Percentiles rank a stretch among this genome's conserved stretches.
These are phyloP conservation scores for Yamadazyma olivae DNA, from an alignment of 805 yeast genomes.

Conservation along the genomic window DNA sequence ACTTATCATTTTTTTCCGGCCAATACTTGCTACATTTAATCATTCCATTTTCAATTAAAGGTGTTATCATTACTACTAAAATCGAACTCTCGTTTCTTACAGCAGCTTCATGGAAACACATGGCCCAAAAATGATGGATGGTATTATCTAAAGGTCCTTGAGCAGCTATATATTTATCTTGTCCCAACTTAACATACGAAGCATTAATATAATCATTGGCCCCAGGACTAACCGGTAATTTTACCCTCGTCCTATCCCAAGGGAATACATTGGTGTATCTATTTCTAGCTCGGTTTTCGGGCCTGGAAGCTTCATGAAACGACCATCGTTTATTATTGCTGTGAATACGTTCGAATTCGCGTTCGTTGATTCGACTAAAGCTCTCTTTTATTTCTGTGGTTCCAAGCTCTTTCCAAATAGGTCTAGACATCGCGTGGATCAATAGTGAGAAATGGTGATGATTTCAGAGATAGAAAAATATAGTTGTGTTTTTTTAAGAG, in stretches of 20 bases:
- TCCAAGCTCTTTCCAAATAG: slow-evolving; percentile 7
- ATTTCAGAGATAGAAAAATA: too few species aligned
- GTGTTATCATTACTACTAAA: slow-evolving; percentile 44
- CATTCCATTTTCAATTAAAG: slow-evolving; percentile 44
- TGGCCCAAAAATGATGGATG: slow-evolving; percentile 46
- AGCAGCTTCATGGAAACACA: slow-evolving; percentile 36
- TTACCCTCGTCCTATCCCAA: slow-evolving; percentile 35
- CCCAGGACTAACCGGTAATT: slow-evolving; percentile 16
- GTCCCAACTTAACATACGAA: slow-evolving; percentile 22
- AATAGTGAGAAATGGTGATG: background rate
- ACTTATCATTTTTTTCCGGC: slow-evolving; percentile 23
- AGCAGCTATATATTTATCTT: slow-evolving; percentile 53
- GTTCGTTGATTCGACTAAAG: slow-evolving; percentile 10
- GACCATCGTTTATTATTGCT: slow-evolving; percentile 5
- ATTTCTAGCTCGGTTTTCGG: slow-evolving; percentile 18
- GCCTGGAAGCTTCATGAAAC: slow-evolving; percentile 4
- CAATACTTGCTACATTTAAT: slow-evolving; percentile 44
- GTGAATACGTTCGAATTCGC: slow-evolving; percentile 13
- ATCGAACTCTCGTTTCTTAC: slow-evolving; percentile 21
- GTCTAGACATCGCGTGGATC: background rate
- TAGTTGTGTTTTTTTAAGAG: too few species aligned
- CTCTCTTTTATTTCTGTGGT: slow-evolving; percentile 4
- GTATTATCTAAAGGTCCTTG: slow-evolving; percentile 59
- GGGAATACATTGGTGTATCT: slow-evolving; percentile 41
- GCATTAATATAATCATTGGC: slow-evolving; percentile 39